phyloP scores from a whole-genome alignment of 176 grass and related monocot genomes.

The Hyparrhenia diplandra region DNA sequence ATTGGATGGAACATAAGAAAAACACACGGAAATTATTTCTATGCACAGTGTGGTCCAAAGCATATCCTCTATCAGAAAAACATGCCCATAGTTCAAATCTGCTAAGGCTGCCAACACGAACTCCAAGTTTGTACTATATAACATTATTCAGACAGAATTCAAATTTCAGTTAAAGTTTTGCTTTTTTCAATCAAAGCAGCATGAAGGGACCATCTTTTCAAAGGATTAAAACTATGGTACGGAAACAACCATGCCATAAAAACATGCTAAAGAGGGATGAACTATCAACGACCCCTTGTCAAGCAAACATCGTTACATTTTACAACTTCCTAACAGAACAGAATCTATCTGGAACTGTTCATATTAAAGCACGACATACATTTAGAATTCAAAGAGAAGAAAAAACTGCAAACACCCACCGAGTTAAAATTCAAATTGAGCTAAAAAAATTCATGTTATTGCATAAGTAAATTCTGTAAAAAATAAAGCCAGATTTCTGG shows the following conservation, averaged over 20 bases:
- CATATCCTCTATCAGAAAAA: not conserved
- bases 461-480: not conserved
- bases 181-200: not conserved
- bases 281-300: not conserved
- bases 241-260: not conserved
- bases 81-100: slow-evolving; percentile 22
- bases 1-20: not conserved
- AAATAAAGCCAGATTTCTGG: not conserved
- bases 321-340: not conserved
- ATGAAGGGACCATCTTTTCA: not conserved
- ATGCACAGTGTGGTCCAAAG: slow-evolving; percentile 24
- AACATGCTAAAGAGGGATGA: not conserved
- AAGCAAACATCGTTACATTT: not conserved
- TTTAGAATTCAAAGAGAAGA: not conserved
- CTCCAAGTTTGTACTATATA: not conserved
- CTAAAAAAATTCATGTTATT: not conserved
- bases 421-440: not conserved
- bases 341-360: not conserved
- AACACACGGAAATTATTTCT: not conserved
- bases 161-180: not conserved
- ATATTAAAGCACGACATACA: not conserved
- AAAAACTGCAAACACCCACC: not conserved
- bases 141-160: slow-evolving; percentile 3
- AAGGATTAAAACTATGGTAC: not conserved
- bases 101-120: not conserved